These are phyloP conservation scores for Trichosanthes truncata DNA, from an alignment of 306 rosid species.

Conservation along the genomic window DNA sequence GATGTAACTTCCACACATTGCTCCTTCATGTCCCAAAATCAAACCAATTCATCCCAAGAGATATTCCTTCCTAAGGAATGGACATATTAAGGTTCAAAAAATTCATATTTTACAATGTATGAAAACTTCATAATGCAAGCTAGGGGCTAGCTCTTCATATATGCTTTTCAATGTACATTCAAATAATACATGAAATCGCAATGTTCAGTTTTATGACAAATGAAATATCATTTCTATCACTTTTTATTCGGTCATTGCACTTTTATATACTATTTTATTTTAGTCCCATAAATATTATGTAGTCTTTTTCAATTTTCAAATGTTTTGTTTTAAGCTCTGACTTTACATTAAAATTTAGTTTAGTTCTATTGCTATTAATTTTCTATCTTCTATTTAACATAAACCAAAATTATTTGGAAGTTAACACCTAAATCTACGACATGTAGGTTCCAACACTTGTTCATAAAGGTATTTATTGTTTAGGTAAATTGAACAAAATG, in stretches of 20 bases:
- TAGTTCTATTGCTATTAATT: too few species aligned
- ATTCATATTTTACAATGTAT: background rate
- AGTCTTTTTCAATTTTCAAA: too few species aligned
- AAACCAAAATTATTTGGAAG: too few species aligned
- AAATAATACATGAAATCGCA: background rate
- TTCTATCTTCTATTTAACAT: too few species aligned
- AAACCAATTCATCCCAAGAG: slow-evolving; percentile 25
- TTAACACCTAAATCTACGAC: too few species aligned
- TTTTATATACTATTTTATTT: background rate
- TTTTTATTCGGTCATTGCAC: too few species aligned
- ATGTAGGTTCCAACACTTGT: too few species aligned
- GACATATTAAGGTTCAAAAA: slow-evolving; percentile 36
- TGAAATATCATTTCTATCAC: background rate
- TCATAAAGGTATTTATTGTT: too few species aligned
- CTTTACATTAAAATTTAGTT: too few species aligned
- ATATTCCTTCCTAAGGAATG: slow-evolving; percentile 76
- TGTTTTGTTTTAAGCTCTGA: too few species aligned
- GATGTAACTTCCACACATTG: slow-evolving; percentile 26
- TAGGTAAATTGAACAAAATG: too few species aligned
- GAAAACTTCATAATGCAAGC: background rate
- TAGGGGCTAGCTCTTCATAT: background rate
- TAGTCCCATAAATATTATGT: too few species aligned
- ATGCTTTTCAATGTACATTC: background rate
- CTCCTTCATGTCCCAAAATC: slow-evolving; percentile 32
- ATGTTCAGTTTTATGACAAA: background rate